These are phyloP conservation scores for Leccinum angustisporum DNA, from an alignment of 1,284 basidiomycete species.

Conservation along the genomic window DNA sequence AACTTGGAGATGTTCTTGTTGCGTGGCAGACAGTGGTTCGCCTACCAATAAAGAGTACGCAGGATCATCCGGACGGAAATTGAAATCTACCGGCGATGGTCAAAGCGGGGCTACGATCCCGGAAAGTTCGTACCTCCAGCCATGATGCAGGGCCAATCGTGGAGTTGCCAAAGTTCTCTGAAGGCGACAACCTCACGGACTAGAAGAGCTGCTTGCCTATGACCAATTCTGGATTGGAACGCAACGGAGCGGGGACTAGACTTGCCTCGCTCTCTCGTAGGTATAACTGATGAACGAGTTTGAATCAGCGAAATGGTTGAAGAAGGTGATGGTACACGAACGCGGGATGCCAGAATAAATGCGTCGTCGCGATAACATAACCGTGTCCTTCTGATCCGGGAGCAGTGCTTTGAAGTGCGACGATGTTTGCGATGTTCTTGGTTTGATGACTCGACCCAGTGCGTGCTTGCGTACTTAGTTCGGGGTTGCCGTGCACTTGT, in stretches of 20 bases:
- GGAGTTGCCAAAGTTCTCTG: conserved; percentile 45
- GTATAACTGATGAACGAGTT: conserved; percentile 55
- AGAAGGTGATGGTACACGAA: conserved; percentile 36
- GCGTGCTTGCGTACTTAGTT: conserved; percentile 35
- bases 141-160: conserved; percentile 76
- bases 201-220: conserved; percentile 70
- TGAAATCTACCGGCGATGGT: conserved; percentile 71
- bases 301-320: conserved; percentile 2
- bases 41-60: conserved; percentile 82
- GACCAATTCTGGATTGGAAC: conserved; percentile 1
- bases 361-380: conserved; percentile 80
- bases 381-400: conserved; percentile 43
- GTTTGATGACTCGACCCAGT: conserved; percentile 72
- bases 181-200: conserved; percentile 66
- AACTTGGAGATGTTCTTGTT: conserved; percentile 51
- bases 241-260: not conserved
- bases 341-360: conserved; percentile 94
- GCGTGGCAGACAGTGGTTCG: conserved; percentile 51
- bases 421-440: conserved; percentile 79
- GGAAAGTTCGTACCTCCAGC: conserved; percentile 64
- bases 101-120: not conserved
- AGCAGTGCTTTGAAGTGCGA: conserved; percentile 53
- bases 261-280: conserved; percentile 83
- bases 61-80: conserved; percentile 84
- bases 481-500: conserved; percentile 42